These are phyloP conservation scores for Cyclotella cryptica DNA, from an alignment of 108 stramenopile species.

Conservation along the genomic window DNA sequence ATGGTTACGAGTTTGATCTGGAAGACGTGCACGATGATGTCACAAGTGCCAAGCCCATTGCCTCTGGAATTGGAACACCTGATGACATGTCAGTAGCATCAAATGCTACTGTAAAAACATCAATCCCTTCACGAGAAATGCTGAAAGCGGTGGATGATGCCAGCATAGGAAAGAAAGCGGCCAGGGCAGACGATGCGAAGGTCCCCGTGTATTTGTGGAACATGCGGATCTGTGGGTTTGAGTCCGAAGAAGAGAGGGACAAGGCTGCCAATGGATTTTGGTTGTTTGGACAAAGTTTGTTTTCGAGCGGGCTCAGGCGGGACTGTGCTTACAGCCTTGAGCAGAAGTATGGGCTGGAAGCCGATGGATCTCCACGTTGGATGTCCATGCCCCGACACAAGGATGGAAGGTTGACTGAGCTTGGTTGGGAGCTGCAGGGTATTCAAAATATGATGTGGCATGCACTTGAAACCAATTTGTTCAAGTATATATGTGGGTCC, in stretches of 20 bases:
- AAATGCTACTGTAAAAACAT: no score
- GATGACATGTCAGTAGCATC: no score
- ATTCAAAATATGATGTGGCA: conserved; percentile 24
- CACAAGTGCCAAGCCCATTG: no score
- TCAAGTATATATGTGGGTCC: conserved; percentile 21
- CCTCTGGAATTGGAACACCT: no score
- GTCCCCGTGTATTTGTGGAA: conserved; percentile 24
- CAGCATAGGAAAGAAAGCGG: conserved; percentile 1
- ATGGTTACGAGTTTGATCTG: no score
- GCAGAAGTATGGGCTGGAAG: neutral
- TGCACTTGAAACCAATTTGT: conserved; percentile 15
- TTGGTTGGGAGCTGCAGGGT: neutral
- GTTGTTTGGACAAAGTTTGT: neutral
- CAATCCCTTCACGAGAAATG: neutral
- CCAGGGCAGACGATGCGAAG: conserved; percentile 21
- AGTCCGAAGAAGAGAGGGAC: neutral
- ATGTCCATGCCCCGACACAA: neutral
- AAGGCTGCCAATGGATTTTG: conserved; percentile 8
- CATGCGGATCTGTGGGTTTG: neutral
- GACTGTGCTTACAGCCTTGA: neutral
- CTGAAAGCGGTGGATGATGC: neutral
- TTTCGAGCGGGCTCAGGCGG: neutral
- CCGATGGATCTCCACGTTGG: no score
- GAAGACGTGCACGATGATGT: no score
- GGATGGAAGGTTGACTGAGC: neutral